Base-by-base conservation (phyloP, 306 rosid species). In the Cercis canadensis region DNA sequence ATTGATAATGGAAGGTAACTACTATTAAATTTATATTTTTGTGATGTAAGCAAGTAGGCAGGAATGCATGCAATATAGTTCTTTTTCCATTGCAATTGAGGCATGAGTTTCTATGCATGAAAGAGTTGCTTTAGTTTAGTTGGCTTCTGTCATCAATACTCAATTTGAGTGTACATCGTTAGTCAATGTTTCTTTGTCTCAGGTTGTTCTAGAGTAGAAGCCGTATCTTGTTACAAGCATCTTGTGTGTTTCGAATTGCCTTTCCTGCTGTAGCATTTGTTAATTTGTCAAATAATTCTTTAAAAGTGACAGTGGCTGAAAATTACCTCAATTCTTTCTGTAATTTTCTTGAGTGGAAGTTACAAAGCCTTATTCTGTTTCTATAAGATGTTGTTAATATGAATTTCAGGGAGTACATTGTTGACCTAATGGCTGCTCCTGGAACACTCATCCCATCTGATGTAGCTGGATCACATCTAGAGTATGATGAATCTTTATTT, bases 341-440 rank as follows among this genome's bases (percentile, higher is more conserved):
- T 11, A 52, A 54, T 9, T 58, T 68, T 47, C 67, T 50, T 21
- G 57, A 55, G 24, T 65, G 32, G 56, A 62, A 65, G 73, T 52
- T 69, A 17, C 68, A 62, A 76, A 78, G 55, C 17, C 45, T 69
- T 73, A 43, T 59, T 39, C 10, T 34, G 59, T 67, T 14, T 71
- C 69, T 65, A 52, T 78, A 77, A 72, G 74, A 82, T 65, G 57
- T 78, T 60, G 41, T n/a, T 78, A 34, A 53, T 75, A 12, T 81
- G 67, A 76, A 74, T 94, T 91, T 85, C 90, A 94, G 99, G 96
- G 99, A 94, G 88, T 91, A 86, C 84, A 87, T 94, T 72, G 89
- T 94, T 74, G 99, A 94, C 83, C 88, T 94, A 59, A 91, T 94
- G 97, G 96, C 97, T 60, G 97, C 86, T 81, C 99, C 99, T 5